A percentile compares a stretch with the other conserved stretches of the same genome.
These are phyloP conservation scores for Chrysoporthe cubensis DNA, from an alignment of 2,329 filamentous ascomycete species.

Conservation along the genomic window DNA sequence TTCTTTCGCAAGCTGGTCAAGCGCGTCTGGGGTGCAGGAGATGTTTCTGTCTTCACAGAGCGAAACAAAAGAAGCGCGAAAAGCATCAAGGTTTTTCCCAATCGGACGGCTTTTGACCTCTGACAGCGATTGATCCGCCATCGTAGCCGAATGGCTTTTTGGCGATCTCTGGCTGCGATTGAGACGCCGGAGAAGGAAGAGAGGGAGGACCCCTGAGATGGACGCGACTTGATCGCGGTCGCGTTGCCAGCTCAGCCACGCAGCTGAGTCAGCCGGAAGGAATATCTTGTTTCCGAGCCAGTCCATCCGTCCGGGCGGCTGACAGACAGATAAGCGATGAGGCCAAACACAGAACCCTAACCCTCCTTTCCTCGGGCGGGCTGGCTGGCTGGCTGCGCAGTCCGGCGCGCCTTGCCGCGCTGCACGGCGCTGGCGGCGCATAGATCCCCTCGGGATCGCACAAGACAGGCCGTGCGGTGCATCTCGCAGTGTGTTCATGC, in stretches of 20 bases:
- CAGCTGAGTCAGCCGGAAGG: neutral
- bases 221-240: neutral
- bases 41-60: neutral
- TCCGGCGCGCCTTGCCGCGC: too few relatives aligned
- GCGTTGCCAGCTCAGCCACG: neutral
- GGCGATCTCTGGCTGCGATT: slow-evolving; percentile 28
- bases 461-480: too few relatives aligned
- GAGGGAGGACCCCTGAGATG: too few relatives aligned
- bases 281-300: too few relatives aligned
- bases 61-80: neutral
- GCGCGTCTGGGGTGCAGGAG: neutral
- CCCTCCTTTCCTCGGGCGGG: too few relatives aligned
- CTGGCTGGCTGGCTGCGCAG: too few relatives aligned
- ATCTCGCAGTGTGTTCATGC: too few relatives aligned
- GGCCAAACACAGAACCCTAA: too few relatives aligned
- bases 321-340: too few relatives aligned
- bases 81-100: neutral
- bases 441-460: too few relatives aligned
- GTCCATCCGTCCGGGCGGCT: too few relatives aligned
- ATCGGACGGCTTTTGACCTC: slow-evolving; percentile 7
- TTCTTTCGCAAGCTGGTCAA: neutral
- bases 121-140: slow-evolving; percentile 36
- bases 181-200: slow-evolving; percentile 33
- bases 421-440: too few relatives aligned
- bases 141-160: slow-evolving; percentile 27